These are phyloP conservation scores for Effrenium voratum DNA, from an alignment of 73 alveolate genomes.

Conservation along the genomic window DNA sequence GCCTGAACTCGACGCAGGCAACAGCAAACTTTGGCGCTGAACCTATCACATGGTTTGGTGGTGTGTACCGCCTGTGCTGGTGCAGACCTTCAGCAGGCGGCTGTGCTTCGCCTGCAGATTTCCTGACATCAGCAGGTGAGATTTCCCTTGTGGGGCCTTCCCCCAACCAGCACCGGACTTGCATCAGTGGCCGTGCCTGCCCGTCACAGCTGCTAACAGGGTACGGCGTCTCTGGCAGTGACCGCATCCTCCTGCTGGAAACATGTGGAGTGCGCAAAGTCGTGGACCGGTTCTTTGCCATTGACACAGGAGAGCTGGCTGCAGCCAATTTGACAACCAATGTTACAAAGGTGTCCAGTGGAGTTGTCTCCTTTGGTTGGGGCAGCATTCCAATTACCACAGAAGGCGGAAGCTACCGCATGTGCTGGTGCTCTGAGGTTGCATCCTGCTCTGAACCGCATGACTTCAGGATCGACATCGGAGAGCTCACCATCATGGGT, in stretches of 20 bases:
- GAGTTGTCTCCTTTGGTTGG: neutral
- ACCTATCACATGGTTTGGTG: neutral
- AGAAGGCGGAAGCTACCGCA: neutral
- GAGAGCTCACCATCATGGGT: neutral
- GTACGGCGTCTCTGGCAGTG: neutral
- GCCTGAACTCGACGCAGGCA: neutral
- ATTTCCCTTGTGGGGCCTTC: neutral
- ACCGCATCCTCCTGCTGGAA: neutral
- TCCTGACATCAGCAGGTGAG: neutral
- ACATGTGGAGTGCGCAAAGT: neutral
- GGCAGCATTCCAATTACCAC: neutral
- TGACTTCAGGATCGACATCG: neutral
- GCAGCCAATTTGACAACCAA: neutral
- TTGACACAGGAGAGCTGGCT: neutral
- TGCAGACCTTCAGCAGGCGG: neutral
- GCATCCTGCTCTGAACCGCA: neutral
- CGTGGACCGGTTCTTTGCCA: neutral
- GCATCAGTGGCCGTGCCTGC: constrained; percentile 1
- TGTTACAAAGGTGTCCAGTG: neutral
- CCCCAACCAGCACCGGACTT: neutral
- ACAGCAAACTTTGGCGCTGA: neutral
- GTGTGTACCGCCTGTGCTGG: neutral
- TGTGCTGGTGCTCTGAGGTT: neutral
- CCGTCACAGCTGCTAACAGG: neutral
- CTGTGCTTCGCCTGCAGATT: neutral